phyloP scores from a whole-genome alignment of 768 basidiomycete genomes.

The Sarcodon sp. region DNA sequence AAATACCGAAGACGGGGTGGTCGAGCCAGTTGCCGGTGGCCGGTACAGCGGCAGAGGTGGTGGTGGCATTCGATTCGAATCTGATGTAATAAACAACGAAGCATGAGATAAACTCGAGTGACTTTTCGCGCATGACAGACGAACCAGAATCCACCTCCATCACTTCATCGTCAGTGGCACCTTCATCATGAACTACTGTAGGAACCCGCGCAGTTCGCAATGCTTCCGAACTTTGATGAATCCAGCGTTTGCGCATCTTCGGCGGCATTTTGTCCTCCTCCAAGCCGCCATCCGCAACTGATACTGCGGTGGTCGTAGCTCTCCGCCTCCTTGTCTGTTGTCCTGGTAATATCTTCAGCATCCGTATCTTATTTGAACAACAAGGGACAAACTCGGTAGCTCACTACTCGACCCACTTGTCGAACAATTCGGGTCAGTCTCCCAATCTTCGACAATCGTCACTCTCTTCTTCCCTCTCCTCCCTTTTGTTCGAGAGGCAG shows the following conservation, averaged over 20 bases:
- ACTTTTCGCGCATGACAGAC: conserved; percentile 5
- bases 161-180: conserved; percentile 1
- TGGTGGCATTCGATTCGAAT: conserved; percentile 32
- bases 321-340: background rate
- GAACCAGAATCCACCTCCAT: conserved; percentile 7
- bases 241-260: conserved; percentile 45
- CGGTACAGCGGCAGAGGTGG: conserved; percentile 33
- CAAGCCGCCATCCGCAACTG: conserved; percentile 7
- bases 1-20: background rate
- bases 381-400: background rate
- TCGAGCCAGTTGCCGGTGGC: conserved; percentile 9
- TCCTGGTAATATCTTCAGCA: background rate
- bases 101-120: background rate
- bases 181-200: background rate
- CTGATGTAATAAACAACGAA: conserved; percentile 12
- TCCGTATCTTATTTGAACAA: background rate
- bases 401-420: background rate
- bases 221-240: conserved; percentile 11
- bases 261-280: conserved; percentile 37
- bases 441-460: conserved; percentile 1
- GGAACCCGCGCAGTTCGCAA: conserved; percentile 13
- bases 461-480: background rate
- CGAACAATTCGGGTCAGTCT: background rate
- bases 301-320: conserved; percentile 2
- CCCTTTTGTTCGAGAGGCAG: no score